Evolutionary conservation across 2,329 filamentous ascomycete species (phyloP).

Genomic region (Daldinia eschscholtzii): DNA sequence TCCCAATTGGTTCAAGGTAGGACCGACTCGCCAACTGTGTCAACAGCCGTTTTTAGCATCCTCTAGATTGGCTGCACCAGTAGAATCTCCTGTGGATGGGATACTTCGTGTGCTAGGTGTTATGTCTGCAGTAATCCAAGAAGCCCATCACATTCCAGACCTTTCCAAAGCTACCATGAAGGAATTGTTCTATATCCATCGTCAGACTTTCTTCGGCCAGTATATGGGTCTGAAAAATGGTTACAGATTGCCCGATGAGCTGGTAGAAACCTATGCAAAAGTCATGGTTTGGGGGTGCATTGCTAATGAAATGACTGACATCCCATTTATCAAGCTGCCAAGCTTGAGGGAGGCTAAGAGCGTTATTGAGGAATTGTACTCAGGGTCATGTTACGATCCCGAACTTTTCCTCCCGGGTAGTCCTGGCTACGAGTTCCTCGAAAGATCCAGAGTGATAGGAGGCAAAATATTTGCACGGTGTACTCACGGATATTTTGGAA

Average conservation of each 20-base stretch:
- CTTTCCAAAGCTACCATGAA: neutral
- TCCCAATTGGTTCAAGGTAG: constrained; percentile 2
- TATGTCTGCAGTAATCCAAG: neutral
- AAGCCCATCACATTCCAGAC: constrained; percentile 1
- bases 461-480: constrained; percentile 3
- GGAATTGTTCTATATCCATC: neutral
- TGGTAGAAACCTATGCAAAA: neutral
- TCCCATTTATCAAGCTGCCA: constrained; percentile 3
- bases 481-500: constrained; percentile 1
- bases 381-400: neutral
- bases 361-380: neutral
- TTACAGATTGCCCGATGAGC: neutral
- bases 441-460: neutral
- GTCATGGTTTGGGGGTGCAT: neutral
- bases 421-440: constrained; percentile 3
- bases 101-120: constrained; percentile 1
- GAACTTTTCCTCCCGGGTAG: neutral
- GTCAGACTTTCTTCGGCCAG: neutral
- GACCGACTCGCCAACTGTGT: neutral
- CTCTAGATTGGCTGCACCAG: neutral
- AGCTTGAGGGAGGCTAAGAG: neutral
- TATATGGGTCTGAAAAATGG: neutral
- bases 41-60: constrained; percentile 8
- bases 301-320: neutral
- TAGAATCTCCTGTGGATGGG: neutral